These are phyloP conservation scores for Tricholoma hemisulphureum DNA, from an alignment of 768 basidiomycete species.

Conservation along the genomic window DNA sequence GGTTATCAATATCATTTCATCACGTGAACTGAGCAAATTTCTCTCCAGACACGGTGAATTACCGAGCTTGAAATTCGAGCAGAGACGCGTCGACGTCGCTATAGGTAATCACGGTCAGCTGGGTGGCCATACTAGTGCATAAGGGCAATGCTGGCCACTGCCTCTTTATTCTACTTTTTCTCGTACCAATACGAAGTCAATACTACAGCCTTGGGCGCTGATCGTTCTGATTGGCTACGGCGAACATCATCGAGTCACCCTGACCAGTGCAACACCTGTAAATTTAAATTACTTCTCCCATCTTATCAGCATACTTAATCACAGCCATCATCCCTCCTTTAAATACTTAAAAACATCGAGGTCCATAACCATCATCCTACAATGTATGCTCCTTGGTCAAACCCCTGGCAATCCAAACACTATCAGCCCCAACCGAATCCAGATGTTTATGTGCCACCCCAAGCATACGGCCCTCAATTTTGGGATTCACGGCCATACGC, in stretches of 20 bases:
- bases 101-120: too few relatives aligned
- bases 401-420: slow-evolving; percentile 5
- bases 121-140: too few relatives aligned
- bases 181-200: too few relatives aligned
- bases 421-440: background rate
- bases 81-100: too few relatives aligned
- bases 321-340: background rate
- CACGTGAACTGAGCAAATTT: too few relatives aligned
- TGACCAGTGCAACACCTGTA: too few relatives aligned
- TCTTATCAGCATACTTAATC: background rate
- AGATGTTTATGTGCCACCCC: background rate
- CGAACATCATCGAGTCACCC: background rate
- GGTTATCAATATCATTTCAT: too few relatives aligned
- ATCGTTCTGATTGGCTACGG: background rate
- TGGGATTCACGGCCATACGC: background rate
- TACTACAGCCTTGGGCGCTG: too few relatives aligned
- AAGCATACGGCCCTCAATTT: background rate
- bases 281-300: background rate
- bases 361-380: background rate
- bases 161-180: too few relatives aligned
- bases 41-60: too few relatives aligned
- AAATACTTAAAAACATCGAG: background rate
- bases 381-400: slow-evolving; percentile 9
- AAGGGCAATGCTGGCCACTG: too few relatives aligned
- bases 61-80: too few relatives aligned